A percentile compares a stretch with the other conserved stretches of the same genome.
These are phyloP conservation scores for Rhizopus delemar DNA, from an alignment of 371 early-diverging fungal genomes.

Conservation along the genomic window DNA sequence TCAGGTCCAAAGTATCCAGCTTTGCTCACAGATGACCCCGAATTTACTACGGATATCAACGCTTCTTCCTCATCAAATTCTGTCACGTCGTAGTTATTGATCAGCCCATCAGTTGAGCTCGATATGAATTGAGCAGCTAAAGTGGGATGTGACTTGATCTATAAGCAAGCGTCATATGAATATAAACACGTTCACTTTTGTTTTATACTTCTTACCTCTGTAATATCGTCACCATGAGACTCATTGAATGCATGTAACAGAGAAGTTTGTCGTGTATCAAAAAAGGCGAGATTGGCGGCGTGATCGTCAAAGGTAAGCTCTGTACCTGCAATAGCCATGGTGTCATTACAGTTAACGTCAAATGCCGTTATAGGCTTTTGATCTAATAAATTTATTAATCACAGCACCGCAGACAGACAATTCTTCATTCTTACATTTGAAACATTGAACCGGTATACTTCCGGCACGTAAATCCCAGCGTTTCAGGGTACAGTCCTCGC, in stretches of 20 bases:
- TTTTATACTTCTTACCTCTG: conserved; percentile 41
- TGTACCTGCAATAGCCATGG: conserved; percentile 73
- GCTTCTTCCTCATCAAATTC: conserved; percentile 89
- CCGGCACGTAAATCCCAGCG: conserved; percentile 73
- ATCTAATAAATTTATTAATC: conserved; percentile 28
- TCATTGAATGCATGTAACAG: conserved; percentile 67
- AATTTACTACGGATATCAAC: conserved; percentile 78
- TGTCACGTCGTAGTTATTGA: conserved; percentile 71
- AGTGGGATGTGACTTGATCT: conserved; percentile 79
- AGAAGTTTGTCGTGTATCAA: conserved; percentile 56
- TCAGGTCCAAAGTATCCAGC: conserved; percentile 89
- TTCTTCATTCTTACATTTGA: conserved; percentile 52
- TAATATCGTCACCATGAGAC: conserved; percentile 92
- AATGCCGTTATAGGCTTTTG: conserved; percentile 64
- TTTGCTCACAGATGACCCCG: conserved; percentile 75
- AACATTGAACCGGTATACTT: conserved; percentile 52
- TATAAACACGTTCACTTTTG: too few relatives aligned
- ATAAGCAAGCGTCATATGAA: conserved; percentile 11
- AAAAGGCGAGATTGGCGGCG: conserved; percentile 75
- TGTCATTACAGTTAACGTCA: conserved; percentile 66
- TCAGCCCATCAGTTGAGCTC: conserved; percentile 75
- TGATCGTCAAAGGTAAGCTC: conserved; percentile 54
- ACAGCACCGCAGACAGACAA: background rate
- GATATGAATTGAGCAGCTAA: conserved; percentile 61
- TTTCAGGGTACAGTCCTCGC: conserved; percentile 61